Base-by-base conservation (phyloP, 129 eudicot species). In the Saposhnikovia divaricata region DNA sequence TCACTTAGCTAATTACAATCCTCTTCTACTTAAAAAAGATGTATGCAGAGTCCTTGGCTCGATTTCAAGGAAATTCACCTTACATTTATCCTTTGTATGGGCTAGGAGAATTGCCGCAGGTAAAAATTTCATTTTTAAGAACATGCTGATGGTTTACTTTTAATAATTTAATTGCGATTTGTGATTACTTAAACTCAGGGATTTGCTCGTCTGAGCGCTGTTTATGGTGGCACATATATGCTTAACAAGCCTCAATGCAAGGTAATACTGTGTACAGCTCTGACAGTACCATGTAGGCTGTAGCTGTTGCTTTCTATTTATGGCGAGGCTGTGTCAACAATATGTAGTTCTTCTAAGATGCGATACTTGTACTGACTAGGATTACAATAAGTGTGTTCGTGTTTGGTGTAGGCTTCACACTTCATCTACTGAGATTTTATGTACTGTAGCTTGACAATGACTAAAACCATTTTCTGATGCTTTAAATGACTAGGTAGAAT, bases 51-150 rank as follows among this genome's bases (percentile, higher is more conserved):
- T 95, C 99, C 76, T 77, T 95, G 75, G 94, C 94, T 59, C 97
- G 99, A 77, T 95, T 92, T 83, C 88, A 83, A 73, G 97, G 99
- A 82, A 93, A 94, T 63, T 95, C 99, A 44, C 99, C 99, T n/a
- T 95, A 95, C 73, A 95, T 95, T 80, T 95, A 95, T 72, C 99
- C 99, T 57, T 75, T 92, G 71, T 95, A 95, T 82, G 99, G 99
- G 76, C 87, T 95, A 55, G 99, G 95, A 86, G 99, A 95, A 88
- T 85, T 95, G 82, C 99, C 99, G 81, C 99, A 95, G 96, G 99
- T 95, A 80, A 55, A 55, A 50, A 44, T 73, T 80, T 15, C 65
- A 72, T 14, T 75, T 16, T 31, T 43, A n/a, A 69, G 44, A 78
- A 78, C 53, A 69, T 51, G 68, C 75, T 6, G 34, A 65, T 34